These are phyloP conservation scores for Dispira simplex DNA, from an alignment of 192 early-diverging fungal genomes.

Conservation along the genomic window DNA sequence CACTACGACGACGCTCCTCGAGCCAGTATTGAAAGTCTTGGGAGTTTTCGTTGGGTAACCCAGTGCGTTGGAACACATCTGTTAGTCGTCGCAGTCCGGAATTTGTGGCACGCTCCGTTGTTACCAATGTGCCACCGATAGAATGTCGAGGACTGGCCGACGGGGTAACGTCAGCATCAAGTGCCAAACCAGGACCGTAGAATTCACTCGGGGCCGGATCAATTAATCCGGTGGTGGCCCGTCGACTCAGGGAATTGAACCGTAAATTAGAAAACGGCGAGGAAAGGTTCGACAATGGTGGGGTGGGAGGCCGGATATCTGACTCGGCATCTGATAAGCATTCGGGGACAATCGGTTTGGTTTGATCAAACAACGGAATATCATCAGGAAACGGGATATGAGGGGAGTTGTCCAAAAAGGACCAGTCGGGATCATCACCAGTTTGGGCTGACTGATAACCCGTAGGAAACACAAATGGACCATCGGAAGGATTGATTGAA, in stretches of 20 bases:
- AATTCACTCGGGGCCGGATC: not conserved
- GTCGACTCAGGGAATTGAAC: not conserved
- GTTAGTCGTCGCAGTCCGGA: no score
- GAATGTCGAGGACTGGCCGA: not conserved
- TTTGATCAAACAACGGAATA: not conserved
- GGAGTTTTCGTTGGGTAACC: not conserved
- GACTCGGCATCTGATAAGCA: not conserved
- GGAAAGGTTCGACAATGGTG: not conserved
- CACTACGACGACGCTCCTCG: slow-evolving; percentile 5
- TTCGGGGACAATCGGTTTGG: not conserved
- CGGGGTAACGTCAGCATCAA: not conserved
- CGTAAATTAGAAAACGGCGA: no score
- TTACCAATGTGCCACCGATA: not conserved
- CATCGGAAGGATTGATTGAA: not conserved
- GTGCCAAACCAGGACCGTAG: not conserved
- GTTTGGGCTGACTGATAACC: not conserved
- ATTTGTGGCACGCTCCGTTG: no score
- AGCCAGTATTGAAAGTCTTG: slow-evolving; percentile 2
- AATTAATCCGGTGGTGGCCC: slow-evolving; percentile 6
- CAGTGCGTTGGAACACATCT: not conserved
- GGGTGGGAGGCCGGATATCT: not conserved
- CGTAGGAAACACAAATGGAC: no score
- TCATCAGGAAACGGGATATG: not conserved
- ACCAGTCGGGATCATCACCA: slow-evolving; percentile 1
- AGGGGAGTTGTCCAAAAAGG: slow-evolving; percentile 9